A percentile compares a stretch with the other conserved stretches of the same genome.
phyloP scores from a whole-genome alignment of 495 filamentous ascomycete species.

The Aspergillus indologenus region DNA sequence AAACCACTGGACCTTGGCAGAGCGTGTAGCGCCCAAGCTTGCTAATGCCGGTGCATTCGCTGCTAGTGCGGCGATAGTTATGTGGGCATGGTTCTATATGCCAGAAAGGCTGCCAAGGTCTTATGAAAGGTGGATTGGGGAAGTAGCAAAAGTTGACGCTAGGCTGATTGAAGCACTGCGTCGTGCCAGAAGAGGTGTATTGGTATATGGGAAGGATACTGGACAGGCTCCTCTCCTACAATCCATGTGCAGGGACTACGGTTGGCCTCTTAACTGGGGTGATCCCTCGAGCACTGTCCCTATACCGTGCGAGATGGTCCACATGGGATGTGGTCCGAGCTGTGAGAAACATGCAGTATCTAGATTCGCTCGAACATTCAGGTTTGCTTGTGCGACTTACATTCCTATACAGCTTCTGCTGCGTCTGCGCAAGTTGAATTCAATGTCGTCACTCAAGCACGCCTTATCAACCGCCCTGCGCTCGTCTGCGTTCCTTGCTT shows the following conservation, averaged over 20 bases:
- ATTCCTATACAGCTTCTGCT: conserved; percentile 72
- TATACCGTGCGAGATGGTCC: conserved; percentile 85
- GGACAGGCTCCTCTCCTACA: conserved; percentile 68
- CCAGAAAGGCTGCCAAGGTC: conserved; percentile 65
- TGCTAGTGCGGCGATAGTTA: conserved; percentile 71
- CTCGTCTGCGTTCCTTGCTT: conserved; percentile 78
- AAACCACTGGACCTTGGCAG: conserved; percentile 49
- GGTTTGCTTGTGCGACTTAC: conserved; percentile 75
- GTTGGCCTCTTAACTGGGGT: conserved; percentile 67
- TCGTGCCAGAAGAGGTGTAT: conserved; percentile 57
- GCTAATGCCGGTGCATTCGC: conserved; percentile 75
- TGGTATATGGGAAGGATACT: conserved; percentile 76
- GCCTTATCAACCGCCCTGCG: conserved; percentile 61
- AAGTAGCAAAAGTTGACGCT: conserved; percentile 72
- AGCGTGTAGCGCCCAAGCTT: conserved; percentile 49
- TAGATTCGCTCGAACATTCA: conserved; percentile 69
- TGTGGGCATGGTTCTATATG: conserved; percentile 87
- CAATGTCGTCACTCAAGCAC: conserved; percentile 30
- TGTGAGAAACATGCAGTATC: conserved; percentile 77
- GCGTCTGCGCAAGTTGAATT: conserved; percentile 54
- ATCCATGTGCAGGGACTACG: conserved; percentile 72
- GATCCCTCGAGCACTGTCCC: conserved; percentile 71
- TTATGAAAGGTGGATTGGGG: conserved; percentile 84
- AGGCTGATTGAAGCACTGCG: conserved; percentile 75
- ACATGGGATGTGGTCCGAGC: conserved; percentile 71